A percentile compares a stretch with the other conserved stretches of the same genome.
These are phyloP conservation scores for Nasturtium officinale DNA, from an alignment of 345 rosid species.

Conservation along the genomic window DNA sequence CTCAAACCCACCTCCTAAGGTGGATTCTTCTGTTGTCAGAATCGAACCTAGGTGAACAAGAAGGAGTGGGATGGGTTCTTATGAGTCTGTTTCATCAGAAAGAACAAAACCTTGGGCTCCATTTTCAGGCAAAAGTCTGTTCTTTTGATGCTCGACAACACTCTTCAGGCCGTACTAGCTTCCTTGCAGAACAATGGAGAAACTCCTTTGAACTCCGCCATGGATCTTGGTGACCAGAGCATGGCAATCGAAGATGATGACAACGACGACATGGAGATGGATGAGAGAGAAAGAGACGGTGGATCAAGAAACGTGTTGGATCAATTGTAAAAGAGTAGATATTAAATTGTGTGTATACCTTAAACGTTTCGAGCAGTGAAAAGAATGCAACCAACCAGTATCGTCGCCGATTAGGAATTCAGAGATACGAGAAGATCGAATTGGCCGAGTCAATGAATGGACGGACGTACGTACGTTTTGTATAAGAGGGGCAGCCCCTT, in stretches of 20 bases:
- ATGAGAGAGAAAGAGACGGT: slow-evolving; percentile 53
- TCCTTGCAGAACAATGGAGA: slow-evolving; percentile 43
- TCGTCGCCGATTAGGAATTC: too few species aligned
- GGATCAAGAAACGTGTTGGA: too few species aligned
- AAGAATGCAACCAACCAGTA: too few species aligned
- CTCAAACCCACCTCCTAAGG: slow-evolving; percentile 95
- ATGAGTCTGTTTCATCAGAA: slow-evolving; percentile 81
- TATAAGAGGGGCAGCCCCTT: too few species aligned
- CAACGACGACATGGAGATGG: slow-evolving; percentile 52
- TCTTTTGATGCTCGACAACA: slow-evolving; percentile 63
- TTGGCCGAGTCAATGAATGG: too few species aligned
- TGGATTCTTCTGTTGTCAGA: slow-evolving; percentile 91
- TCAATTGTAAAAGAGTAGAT: too few species aligned
- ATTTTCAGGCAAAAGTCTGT: slow-evolving; percentile 79
- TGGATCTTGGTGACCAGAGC: slow-evolving; percentile 46
- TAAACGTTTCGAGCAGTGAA: too few species aligned
- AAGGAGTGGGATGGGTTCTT: slow-evolving; percentile 92
- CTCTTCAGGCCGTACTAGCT: slow-evolving; percentile 63
- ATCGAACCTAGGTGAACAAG: slow-evolving; percentile 73
- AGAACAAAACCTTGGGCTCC: slow-evolving; percentile 86
- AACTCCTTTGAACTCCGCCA: neutral
- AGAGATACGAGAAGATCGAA: too few species aligned
- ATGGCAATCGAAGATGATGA: slow-evolving; percentile 57
- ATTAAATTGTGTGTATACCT: too few species aligned
- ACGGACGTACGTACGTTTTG: too few species aligned